Conservation (phyloP, 768 basidiomycete genomes). For the Phanerodontia chrysosporium region DNA sequence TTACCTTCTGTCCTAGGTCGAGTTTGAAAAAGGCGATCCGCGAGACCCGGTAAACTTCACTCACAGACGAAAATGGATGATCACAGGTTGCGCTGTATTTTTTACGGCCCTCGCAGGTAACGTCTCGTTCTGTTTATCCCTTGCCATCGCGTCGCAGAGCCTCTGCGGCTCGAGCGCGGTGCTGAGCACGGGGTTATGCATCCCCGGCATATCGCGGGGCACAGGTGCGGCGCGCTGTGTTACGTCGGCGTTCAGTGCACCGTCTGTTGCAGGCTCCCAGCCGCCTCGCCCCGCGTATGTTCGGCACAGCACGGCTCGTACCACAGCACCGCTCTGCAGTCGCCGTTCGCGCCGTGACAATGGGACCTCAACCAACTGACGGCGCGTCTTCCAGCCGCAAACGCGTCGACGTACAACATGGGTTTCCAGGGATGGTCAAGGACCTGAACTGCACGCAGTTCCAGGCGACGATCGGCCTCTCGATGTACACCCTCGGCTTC, state of each 20-base stretch:
- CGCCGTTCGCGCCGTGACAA: no score
- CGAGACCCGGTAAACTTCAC: slow-evolving; percentile 31
- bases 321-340: no score
- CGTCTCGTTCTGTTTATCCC: slow-evolving; percentile 9
- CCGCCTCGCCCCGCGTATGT: no score
- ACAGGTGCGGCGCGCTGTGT: no score
- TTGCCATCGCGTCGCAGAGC: no score
- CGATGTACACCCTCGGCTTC: slow-evolving; percentile 57
- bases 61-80: slow-evolving; percentile 30
- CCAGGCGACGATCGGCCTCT: slow-evolving; percentile 31
- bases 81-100: slow-evolving; percentile 42
- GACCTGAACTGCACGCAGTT: slow-evolving; percentile 32
- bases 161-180: no score
- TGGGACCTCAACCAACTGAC: no score
- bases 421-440: slow-evolving; percentile 52
- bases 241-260: no score
- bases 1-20: slow-evolving; percentile 23
- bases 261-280: no score
- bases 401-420: slow-evolving; percentile 48
- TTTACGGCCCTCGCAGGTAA: slow-evolving; percentile 46
- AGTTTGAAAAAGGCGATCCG: slow-evolving; percentile 30
- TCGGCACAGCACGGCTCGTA: no score
- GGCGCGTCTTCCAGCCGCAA: slow-evolving; percentile 37
- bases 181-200: no score
- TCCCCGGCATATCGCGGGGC: no score